A percentile compares a stretch with the other conserved stretches of the same genome.
Conservation (phyloP, 2,329 filamentous ascomycete genomes). For the Microsporum audouinii region DNA sequence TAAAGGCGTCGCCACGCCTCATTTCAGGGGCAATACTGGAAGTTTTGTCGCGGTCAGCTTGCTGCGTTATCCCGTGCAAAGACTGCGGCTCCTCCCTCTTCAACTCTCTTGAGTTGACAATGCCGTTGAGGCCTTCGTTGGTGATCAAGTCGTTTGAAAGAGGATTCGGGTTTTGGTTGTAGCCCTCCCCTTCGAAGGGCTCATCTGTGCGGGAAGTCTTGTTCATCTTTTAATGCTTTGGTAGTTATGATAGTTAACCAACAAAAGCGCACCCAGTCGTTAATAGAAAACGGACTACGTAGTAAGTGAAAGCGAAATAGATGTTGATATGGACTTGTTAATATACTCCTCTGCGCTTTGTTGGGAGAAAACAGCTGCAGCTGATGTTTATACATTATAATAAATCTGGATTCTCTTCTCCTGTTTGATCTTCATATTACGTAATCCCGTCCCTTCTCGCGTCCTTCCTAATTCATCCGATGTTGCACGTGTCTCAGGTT, state of each 20-base stretch:
- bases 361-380: neutral
- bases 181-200: slow-evolving; percentile 40
- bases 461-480: slow-evolving; percentile 1
- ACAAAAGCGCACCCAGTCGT: too few species aligned
- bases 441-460: neutral
- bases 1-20: neutral
- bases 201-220: slow-evolving; percentile 53
- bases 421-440: neutral
- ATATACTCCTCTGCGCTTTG: too few species aligned
- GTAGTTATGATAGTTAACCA: slow-evolving; percentile 27
- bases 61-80: neutral
- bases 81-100: slow-evolving; percentile 31
- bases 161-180: slow-evolving; percentile 51
- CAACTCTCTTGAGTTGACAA: slow-evolving; percentile 47
- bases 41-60: neutral
- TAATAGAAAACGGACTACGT: neutral
- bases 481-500: neutral
- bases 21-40: neutral
- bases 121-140: slow-evolving; percentile 49
- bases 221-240: slow-evolving; percentile 32
- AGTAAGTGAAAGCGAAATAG: neutral
- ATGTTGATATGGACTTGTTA: too few species aligned
- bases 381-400: neutral
- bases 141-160: slow-evolving; percentile 52
- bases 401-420: neutral